Percentiles rank a stretch among this genome's conserved stretches.
These are phyloP conservation scores for Skeletonema costatum DNA, from an alignment of 108 stramenopile genomes.

Conservation along the genomic window DNA sequence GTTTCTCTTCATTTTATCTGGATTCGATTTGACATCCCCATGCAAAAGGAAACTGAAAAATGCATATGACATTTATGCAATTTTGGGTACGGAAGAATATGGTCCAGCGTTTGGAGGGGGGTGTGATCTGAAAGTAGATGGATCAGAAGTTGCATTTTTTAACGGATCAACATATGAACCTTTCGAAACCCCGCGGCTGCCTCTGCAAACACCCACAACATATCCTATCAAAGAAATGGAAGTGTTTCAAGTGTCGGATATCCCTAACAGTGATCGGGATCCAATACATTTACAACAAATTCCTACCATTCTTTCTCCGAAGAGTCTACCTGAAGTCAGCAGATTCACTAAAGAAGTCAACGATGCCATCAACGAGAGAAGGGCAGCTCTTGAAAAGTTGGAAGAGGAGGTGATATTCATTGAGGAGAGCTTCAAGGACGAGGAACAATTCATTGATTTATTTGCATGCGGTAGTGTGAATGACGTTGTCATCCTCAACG, in stretches of 20 bases:
- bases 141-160: not conserved
- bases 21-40: not conserved
- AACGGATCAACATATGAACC: not conserved
- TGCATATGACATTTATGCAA: not conserved
- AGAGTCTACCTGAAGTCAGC: not conserved
- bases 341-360: not conserved
- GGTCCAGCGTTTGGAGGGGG: not conserved
- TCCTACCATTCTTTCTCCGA: not conserved
- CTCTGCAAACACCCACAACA: not conserved
- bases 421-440: slow-evolving; percentile 24
- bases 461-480: slow-evolving; percentile 1
- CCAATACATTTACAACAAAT: not conserved
- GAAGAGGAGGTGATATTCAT: not conserved
- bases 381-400: not conserved
- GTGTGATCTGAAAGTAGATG: not conserved
- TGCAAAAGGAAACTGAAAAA: not conserved
- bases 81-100: not conserved
- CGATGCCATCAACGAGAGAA: not conserved
- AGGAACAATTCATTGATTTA: slow-evolving; percentile 8
- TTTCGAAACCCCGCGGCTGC: not conserved
- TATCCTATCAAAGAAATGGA: not conserved
- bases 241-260: not conserved
- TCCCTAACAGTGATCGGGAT: no score
- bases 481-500: slow-evolving; percentile 8
- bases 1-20: not conserved